Evolutionary conservation across 192 early-diverging fungal genomes (phyloP), one percentile per base, ranked within the genome.

Genomic region (Backusella liffmaniae): DNA sequence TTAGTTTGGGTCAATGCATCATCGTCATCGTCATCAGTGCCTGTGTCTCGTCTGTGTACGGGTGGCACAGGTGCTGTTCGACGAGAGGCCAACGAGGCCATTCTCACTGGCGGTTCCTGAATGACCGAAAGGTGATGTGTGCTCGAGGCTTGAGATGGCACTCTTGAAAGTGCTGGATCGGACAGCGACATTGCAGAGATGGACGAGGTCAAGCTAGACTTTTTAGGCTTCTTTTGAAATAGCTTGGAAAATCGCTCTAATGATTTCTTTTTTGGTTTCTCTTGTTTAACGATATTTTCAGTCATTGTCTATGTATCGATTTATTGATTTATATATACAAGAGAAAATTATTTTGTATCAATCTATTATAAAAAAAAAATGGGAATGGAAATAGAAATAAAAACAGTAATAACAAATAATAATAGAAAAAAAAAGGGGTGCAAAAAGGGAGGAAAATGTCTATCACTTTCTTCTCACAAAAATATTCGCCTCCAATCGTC

Each of bases 151-250:
- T 62, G 73, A 29, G 62, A 73, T 34, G 46, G 51, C 4, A 51
- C 62, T 46, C 23, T 66, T n/a, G 65, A 67, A 32, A 74, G 42
- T 21, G 65, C n/a, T 10, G 62, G 73, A 32, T 67, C 62, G 9
- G 73, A 74, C 4, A 74, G 67, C 21, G 73, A 74, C 29, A 42
- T 67, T 32, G 73, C 37, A 44, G 73, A 74, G 37, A 66, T 42
- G 29, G 73, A 65, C 21, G 59, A 39, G 8, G 72, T 51, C 51
- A 59, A 15, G 21, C 18, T 29, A 41, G 42, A 67, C 37, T 67
- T 67, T 46, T 73, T 73, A 35, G 72, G 72, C 16, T 74, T 74
- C 73, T 74, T 74, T 46, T 74, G 73, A 66, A 74, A 74, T 41
- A 74, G 37, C 36, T 65, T 74, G 16, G 73, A 74, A 29, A 74